Evolutionary conservation across 2,329 filamentous ascomycete species (phyloP).

Genomic region (Xylaria sp.): DNA sequence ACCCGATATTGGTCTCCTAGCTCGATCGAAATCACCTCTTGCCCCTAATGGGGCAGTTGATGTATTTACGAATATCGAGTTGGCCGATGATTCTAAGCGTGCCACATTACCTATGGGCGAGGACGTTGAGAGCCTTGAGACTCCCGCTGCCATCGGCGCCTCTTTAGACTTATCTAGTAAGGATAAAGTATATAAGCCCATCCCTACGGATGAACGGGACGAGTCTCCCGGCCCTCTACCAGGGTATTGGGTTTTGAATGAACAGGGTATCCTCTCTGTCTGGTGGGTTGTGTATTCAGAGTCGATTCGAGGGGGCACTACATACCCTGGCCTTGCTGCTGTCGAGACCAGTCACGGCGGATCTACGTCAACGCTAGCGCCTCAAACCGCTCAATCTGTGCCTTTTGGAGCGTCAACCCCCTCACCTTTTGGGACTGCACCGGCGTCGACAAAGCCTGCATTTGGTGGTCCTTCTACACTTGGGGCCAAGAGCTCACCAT

Average conservation of each 20-base stretch:
- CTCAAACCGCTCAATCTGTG: conserved; percentile 48
- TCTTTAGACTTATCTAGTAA: conserved; percentile 85
- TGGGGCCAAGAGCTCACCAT: conserved; percentile 63
- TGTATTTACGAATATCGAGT: conserved; percentile 77
- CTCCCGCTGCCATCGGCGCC: conserved; percentile 82
- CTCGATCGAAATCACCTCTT: conserved; percentile 75
- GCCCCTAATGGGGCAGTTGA: conserved; percentile 68
- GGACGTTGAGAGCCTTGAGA: conserved; percentile 73
- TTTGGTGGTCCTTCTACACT: conserved; percentile 61
- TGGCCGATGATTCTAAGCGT: conserved; percentile 77
- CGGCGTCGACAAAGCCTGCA: conserved; percentile 52
- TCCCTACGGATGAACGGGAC: conserved; percentile 79
- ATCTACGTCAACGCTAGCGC: conserved; percentile 46
- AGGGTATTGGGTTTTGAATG: conserved; percentile 84
- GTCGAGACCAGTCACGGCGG: conserved; percentile 52
- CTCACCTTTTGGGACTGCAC: conserved; percentile 55
- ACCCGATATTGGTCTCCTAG: conserved; percentile 81
- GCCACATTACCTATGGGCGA: conserved; percentile 79
- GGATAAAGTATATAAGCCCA: conserved; percentile 80
- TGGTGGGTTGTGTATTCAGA: conserved; percentile 97
- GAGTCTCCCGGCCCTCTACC: conserved; percentile 84
- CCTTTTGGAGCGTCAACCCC: conserved; percentile 41
- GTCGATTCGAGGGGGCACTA: conserved; percentile 77
- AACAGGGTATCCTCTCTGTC: conserved; percentile 83
- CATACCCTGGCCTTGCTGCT: conserved; percentile 75